phyloP scores from a whole-genome alignment of 371 early-diverging fungal genomes.

The Sporodiniella umbellata region DNA sequence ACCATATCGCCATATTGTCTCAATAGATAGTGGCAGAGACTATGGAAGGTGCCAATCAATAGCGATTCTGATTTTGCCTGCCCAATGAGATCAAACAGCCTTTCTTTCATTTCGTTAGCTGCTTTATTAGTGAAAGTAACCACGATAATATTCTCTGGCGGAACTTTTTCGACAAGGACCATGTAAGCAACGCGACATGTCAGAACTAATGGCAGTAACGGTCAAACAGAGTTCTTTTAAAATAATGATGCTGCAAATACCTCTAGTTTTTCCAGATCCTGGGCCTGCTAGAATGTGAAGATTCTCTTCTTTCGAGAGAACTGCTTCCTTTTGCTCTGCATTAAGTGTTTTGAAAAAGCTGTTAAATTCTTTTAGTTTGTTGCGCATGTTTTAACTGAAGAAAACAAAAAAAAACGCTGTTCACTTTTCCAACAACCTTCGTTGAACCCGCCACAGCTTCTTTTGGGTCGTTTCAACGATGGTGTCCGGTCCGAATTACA shows the following conservation, averaged over 20 bases:
- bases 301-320: slow-evolving; percentile 18
- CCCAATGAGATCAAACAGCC: slow-evolving; percentile 34
- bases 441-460: not conserved
- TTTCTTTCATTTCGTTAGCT: slow-evolving; percentile 53
- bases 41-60: slow-evolving; percentile 55
- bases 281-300: slow-evolving; percentile 62
- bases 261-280: slow-evolving; percentile 65
- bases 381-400: not conserved
- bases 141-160: slow-evolving; percentile 45
- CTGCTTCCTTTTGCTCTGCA: slow-evolving; percentile 25
- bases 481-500: too few relatives aligned
- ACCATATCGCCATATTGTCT: slow-evolving; percentile 23
- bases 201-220: slow-evolving; percentile 29
- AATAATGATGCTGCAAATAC: slow-evolving; percentile 15
- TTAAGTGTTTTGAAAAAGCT: slow-evolving; percentile 12
- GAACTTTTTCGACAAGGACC: slow-evolving; percentile 30
- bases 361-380: not conserved
- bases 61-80: slow-evolving; percentile 19
- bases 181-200: slow-evolving; percentile 41
- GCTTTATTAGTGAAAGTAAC: slow-evolving; percentile 71
- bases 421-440: not conserved
- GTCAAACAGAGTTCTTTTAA: too few relatives aligned
- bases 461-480: too few relatives aligned
- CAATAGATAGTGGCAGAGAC: slow-evolving; percentile 48
- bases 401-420: not conserved